Evolutionary conservation across 2,329 filamentous ascomycete species (phyloP).

Genomic region (Venturia nashicola): DNA sequence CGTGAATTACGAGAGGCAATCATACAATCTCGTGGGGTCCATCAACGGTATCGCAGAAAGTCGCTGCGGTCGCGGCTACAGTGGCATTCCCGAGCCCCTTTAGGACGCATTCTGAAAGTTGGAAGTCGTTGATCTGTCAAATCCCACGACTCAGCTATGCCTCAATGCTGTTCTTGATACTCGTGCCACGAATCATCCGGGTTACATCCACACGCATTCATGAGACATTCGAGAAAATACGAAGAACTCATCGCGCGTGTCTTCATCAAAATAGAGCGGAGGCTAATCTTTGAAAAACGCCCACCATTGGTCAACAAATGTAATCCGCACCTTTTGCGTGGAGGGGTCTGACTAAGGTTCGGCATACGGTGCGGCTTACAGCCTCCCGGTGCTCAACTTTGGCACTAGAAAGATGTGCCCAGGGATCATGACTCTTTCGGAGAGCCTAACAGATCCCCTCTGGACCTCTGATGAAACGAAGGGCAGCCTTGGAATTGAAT

Average conservation of each 20-base stretch:
- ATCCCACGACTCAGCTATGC: background rate
- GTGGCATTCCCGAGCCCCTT: too few relatives aligned
- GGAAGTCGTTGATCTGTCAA: too few relatives aligned
- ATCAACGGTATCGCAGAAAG: background rate
- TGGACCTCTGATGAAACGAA: background rate
- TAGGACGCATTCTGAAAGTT: background rate
- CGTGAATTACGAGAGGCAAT: background rate
- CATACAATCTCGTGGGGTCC: background rate
- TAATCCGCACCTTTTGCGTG: background rate
- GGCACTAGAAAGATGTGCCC: background rate
- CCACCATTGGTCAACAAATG: background rate
- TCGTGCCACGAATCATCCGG: background rate
- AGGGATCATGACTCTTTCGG: background rate
- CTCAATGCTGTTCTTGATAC: background rate
- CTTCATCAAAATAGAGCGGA: background rate
- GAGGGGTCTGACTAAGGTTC: background rate
- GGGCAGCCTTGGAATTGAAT: background rate
- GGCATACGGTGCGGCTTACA: background rate
- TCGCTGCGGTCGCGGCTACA: background rate
- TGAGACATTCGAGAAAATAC: background rate
- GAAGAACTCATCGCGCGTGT: background rate
- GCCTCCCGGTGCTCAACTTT: background rate
- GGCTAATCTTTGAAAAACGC: background rate
- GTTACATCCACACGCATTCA: background rate
- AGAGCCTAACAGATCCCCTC: background rate